Percentiles rank a stretch among this genome's conserved stretches.
Evolutionary conservation across 1,284 basidiomycete species (phyloP).

Genomic region (Papiliotrema terrestris): DNA sequence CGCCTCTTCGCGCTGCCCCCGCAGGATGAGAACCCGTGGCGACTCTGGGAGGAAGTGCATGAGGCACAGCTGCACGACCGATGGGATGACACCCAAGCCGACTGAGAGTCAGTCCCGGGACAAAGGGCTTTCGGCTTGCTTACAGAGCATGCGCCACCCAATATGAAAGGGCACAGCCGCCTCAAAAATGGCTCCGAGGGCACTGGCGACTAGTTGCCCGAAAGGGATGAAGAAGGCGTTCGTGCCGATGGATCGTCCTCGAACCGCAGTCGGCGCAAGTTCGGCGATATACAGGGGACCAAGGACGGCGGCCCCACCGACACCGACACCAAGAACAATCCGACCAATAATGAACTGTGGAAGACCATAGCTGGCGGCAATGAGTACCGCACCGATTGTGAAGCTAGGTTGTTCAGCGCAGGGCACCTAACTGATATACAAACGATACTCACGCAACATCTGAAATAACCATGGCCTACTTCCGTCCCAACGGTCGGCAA

Average conservation of each 20-base stretch:
- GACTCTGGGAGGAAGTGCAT: slow-evolving; percentile 46
- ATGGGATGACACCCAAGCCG: slow-evolving; percentile 40
- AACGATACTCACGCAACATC: slow-evolving; percentile 5
- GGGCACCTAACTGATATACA: no score
- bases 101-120: slow-evolving; percentile 5
- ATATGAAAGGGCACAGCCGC: not conserved
- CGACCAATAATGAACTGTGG: slow-evolving; percentile 38
- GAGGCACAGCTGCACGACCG: slow-evolving; percentile 33
- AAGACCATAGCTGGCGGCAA: slow-evolving; percentile 33
- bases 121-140: not conserved
- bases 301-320: slow-evolving; percentile 33
- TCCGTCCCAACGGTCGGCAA: slow-evolving; percentile 18
- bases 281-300: slow-evolving; percentile 11
- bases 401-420: slow-evolving; percentile 5
- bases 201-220: not conserved
- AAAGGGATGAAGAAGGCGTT: slow-evolving; percentile 3
- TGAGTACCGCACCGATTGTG: slow-evolving; percentile 39
- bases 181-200: not conserved
- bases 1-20: slow-evolving; percentile 25
- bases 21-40: slow-evolving; percentile 36
- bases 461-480: slow-evolving; percentile 16
- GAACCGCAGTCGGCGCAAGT: not conserved
- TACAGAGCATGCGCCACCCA: not conserved
- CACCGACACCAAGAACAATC: slow-evolving; percentile 43
- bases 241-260: not conserved